A percentile compares a stretch with the other conserved stretches of the same genome.
Conservation (phyloP, 768 basidiomycete species). For the Termitomyces sp. region DNA sequence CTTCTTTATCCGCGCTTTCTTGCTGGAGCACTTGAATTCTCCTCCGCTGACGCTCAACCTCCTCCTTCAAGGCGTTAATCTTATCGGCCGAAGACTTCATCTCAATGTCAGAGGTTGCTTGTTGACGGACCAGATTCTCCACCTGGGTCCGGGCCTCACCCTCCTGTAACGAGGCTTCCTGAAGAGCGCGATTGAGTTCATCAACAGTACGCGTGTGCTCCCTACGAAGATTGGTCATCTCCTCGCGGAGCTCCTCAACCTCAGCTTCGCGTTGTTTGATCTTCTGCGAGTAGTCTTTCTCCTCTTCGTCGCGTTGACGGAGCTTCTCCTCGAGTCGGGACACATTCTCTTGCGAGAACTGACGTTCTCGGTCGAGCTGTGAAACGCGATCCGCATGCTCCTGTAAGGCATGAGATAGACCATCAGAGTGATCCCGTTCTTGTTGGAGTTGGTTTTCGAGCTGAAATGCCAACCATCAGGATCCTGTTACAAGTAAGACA, state of each 20-base stretch:
- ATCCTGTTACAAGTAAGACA: not conserved
- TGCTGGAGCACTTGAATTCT: slow-evolving; percentile 72
- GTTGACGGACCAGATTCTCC: slow-evolving; percentile 48
- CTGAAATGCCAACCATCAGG: slow-evolving; percentile 25
- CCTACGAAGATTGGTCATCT: slow-evolving; percentile 50
- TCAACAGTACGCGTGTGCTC: slow-evolving; percentile 49
- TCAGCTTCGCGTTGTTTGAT: slow-evolving; percentile 48
- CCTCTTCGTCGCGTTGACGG: slow-evolving; percentile 53
- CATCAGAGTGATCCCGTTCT: slow-evolving; percentile 49
- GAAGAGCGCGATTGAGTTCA: slow-evolving; percentile 43
- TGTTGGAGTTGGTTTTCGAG: slow-evolving; percentile 50
- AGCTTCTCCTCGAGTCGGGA: slow-evolving; percentile 57
- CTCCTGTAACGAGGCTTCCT: slow-evolving; percentile 44
- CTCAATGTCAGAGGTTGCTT: slow-evolving; percentile 54
- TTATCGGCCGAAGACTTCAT: slow-evolving; percentile 46
- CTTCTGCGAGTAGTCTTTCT: slow-evolving; percentile 43
- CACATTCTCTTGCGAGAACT: slow-evolving; percentile 50
- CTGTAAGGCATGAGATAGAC: slow-evolving; percentile 44
- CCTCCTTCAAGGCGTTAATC: slow-evolving; percentile 46
- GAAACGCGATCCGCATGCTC: slow-evolving; percentile 51
- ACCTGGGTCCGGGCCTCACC: slow-evolving; percentile 42
- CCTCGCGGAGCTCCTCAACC: slow-evolving; percentile 49
- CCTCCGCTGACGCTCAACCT: slow-evolving; percentile 54
- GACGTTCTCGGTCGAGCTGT: slow-evolving; percentile 51
- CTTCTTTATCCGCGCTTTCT: slow-evolving; percentile 82